These are phyloP conservation scores for Sabuloglossum arenarium DNA, from an alignment of 495 filamentous ascomycete genomes.

Conservation along the genomic window DNA sequence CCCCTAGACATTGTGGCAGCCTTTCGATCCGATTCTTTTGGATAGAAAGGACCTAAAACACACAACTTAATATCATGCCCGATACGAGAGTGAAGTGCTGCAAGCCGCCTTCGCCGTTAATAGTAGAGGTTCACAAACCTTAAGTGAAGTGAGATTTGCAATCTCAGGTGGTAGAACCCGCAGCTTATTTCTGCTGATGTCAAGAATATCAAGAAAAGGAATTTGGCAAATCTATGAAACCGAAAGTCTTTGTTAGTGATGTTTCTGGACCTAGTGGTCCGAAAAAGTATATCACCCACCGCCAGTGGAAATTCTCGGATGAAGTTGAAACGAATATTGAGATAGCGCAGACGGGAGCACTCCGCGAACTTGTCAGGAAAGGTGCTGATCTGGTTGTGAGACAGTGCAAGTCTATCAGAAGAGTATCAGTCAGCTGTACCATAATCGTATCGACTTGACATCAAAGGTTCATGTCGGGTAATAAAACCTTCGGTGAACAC, in stretches of 20 bases:
- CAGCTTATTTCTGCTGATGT: slow-evolving; percentile 74
- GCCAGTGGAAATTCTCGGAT: slow-evolving; percentile 73
- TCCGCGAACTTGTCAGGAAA: slow-evolving; percentile 68
- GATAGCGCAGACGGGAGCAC: slow-evolving; percentile 72
- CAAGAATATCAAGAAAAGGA: slow-evolving; percentile 73
- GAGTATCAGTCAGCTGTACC: slow-evolving; percentile 7
- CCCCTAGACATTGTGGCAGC: slow-evolving; percentile 61
- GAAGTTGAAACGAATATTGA: slow-evolving; percentile 80
- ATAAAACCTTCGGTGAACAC: too few species aligned
- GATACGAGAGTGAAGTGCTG: slow-evolving; percentile 38
- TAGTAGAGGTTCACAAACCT: slow-evolving; percentile 16
- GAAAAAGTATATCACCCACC: slow-evolving; percentile 28
- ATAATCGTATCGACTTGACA: not conserved
- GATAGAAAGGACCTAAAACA: slow-evolving; percentile 30
- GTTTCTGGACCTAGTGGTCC: not conserved
- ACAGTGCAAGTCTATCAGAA: slow-evolving; percentile 50
- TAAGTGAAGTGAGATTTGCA: slow-evolving; percentile 37
- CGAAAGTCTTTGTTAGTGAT: not conserved
- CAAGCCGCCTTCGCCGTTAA: slow-evolving; percentile 1
- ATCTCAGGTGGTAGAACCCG: slow-evolving; percentile 58
- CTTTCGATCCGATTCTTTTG: slow-evolving; percentile 71
- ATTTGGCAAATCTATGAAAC: slow-evolving; percentile 48
- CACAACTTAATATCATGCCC: not conserved
- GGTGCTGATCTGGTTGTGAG: slow-evolving; percentile 65
- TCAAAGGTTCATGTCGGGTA: too few species aligned